A percentile compares a stretch with the other conserved stretches of the same genome.
Evolutionary conservation across 805 yeast species (phyloP).

Genomic region (Nakazawaea ishiwadae): DNA sequence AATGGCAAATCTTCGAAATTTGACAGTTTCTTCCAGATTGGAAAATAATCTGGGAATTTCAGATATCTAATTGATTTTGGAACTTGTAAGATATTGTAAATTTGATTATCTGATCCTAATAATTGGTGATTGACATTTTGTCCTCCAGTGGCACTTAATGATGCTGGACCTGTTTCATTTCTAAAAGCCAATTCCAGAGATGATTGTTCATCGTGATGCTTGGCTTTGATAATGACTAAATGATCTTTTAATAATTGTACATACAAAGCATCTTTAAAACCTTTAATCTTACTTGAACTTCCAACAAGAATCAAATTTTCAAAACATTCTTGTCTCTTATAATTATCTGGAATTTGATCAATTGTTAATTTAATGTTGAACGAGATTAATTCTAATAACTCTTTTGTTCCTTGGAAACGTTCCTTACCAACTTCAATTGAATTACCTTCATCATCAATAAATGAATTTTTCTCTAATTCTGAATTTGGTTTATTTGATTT

Average conservation of each 20-base stretch:
- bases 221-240: constrained; percentile 33
- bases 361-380: constrained; percentile 49
- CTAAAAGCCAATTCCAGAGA: constrained; percentile 23
- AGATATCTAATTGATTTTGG: constrained; percentile 71
- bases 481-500: constrained; percentile 42
- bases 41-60: constrained; percentile 85
- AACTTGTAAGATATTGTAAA: constrained; percentile 49
- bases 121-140: constrained; percentile 17
- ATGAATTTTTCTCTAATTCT: constrained; percentile 69
- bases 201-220: constrained; percentile 13
- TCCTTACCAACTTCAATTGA: constrained; percentile 77
- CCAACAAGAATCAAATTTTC: constrained; percentile 81
- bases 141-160: constrained; percentile 11
- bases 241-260: constrained; percentile 53
- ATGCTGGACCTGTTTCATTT: constrained; percentile 18
- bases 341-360: constrained; percentile 51
- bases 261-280: constrained; percentile 68
- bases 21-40: constrained; percentile 78
- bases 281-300: constrained; percentile 67
- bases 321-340: constrained; percentile 76
- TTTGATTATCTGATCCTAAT: constrained; percentile 18
- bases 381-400: constrained; percentile 52
- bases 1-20: constrained; percentile 77
- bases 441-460: constrained; percentile 55
- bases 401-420: constrained; percentile 75